Percentiles rank a stretch among this genome's conserved stretches.
Conservation (phyloP, 2,329 filamentous ascomycete genomes). For the Aciculosporium take region DNA sequence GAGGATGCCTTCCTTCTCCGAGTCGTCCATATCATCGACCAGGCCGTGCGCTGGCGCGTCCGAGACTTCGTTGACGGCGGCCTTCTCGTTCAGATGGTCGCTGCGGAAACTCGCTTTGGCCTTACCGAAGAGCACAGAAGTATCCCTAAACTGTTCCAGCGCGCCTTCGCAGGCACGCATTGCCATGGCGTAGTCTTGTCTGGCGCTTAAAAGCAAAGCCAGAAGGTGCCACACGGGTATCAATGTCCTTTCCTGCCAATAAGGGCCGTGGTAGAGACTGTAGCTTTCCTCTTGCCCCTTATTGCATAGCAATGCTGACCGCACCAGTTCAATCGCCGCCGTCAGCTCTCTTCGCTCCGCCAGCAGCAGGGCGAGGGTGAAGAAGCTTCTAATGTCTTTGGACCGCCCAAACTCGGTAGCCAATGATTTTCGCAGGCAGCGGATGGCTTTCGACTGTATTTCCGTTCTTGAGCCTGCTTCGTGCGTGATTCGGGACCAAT, state of each 20-base stretch:
- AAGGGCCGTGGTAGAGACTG: conserved; percentile 30
- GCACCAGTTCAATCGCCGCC: conserved; percentile 69
- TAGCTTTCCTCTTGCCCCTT: conserved; percentile 32
- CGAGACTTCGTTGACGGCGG: conserved; percentile 19
- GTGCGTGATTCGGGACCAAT: conserved; percentile 74
- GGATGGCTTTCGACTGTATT: conserved; percentile 64
- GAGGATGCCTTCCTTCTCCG: conserved; percentile 76
- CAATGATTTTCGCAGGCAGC: conserved; percentile 59
- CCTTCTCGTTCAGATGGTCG: conserved; percentile 50
- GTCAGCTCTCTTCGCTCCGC: conserved; percentile 74
- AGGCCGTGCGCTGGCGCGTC: conserved; percentile 29
- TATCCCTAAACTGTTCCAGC: conserved; percentile 75
- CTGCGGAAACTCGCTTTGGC: conserved; percentile 43
- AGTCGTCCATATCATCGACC: conserved; percentile 67
- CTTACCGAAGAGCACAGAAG: conserved; percentile 53
- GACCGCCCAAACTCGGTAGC: conserved; percentile 50
- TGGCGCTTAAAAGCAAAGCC: conserved; percentile 69
- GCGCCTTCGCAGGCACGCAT: conserved; percentile 76
- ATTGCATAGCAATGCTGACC: conserved; percentile 54
- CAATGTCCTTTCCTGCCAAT: conserved; percentile 48
- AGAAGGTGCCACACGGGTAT: conserved; percentile 88
- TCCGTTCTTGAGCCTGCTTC: conserved; percentile 57
- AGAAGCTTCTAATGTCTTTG: conserved; percentile 62
- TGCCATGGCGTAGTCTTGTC: conserved; percentile 72
- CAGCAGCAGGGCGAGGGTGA: conserved; percentile 69